Base-by-base conservation (phyloP, 2,329 filamentous ascomycete genomes). In the Cladosporium oxysporum region DNA sequence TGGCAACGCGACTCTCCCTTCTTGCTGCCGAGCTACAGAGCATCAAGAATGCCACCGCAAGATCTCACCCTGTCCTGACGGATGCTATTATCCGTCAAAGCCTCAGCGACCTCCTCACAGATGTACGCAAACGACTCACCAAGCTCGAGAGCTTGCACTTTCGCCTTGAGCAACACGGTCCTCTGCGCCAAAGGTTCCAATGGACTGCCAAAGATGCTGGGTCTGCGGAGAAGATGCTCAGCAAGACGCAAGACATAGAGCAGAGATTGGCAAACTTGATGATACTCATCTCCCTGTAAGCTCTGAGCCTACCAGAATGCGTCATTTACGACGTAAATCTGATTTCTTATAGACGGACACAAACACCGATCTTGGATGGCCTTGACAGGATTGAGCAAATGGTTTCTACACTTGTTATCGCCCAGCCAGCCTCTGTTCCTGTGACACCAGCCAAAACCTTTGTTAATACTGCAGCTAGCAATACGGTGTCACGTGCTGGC, bases 131-230 rank as follows among this genome's bases (percentile, higher is more conserved):
- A 5, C 28, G 41, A 0, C 44, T 50, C 5, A 11, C 12, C 4
- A 50, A 62, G 29, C 58, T 62, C 12, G 58, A 62, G n/a, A 52
- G 28, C 29, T 23, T 62, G 44, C 44, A 62, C 28, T 23, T 10
- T 11, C 28, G 26, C 12, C 28, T 62, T 11, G 18, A 62, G 8
- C 18, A 61, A 28, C 29, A 37, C 6, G 44, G 44, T 1, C 18
- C 58, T 28, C 2, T 23, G 11, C 28, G 28, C 5, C 41, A 62
- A 12, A 33, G 21, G 16, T 16, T 50, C 0, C 26, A 23, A 5
- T 62, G 58, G 58, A 47, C 58, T n/a, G 14, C 52, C n/a, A 62
- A 62, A 23, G 58, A 52, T 50, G 58, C 58, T 18, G 18, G n/a
- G 12, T 23, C 11, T 16, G 58, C 12, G 7, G 44, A 50, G 29